Base-by-base conservation (phyloP, 768 basidiomycete genomes). In the Phanerodontia chrysosporium region DNA sequence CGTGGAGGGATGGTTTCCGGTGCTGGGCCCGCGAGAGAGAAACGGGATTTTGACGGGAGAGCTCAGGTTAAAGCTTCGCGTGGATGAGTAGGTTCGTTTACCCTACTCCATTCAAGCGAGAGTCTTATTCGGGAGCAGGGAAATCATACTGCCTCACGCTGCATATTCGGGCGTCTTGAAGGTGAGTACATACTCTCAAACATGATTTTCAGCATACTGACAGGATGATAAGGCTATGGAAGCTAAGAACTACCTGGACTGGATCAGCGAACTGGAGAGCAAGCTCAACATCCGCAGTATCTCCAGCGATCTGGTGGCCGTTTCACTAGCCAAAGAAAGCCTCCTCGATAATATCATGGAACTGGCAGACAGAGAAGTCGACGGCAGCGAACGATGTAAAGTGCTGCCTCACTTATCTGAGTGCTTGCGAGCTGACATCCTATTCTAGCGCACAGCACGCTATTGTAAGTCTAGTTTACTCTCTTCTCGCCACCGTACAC, bases 1-100 rank as follows among this genome's bases (percentile, higher is more conserved):
- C 3, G 79, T 90, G 5, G 92, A 95, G 68, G 92, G 92, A 14
- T 95, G 90, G 90, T 94, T 86, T 71, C 88, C 91, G 14, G 82
- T 92, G 2, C 73, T 89, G 54, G 79, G 46, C 53, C 45, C 68
- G 74, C 44, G 82, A 79, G 39, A 72, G 78, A 10, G 67, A 77
- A 76, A 75, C 24, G 81, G 84, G 64, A 66, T 83, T 45, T 87
- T 89, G 66, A 79, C 84, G 6, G 92, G 92, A 36, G 91, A 94
- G 65, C 73, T 94, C 45, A 80, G 85, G 51, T 72, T 95, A 65
- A 87, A 86, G 65, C 69, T 94, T 51, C 76, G 80, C 59, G 84
- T 94, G 10, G 82, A 89, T 59, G 93, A 95, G 89, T 91, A 60
- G 60, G 74, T 72, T 62, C 80, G 76, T 21, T 53, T 39, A 24